These are phyloP conservation scores for Geotrichum aggregatum DNA, from an alignment of 1,139 yeast genomes.

Conservation along the genomic window DNA sequence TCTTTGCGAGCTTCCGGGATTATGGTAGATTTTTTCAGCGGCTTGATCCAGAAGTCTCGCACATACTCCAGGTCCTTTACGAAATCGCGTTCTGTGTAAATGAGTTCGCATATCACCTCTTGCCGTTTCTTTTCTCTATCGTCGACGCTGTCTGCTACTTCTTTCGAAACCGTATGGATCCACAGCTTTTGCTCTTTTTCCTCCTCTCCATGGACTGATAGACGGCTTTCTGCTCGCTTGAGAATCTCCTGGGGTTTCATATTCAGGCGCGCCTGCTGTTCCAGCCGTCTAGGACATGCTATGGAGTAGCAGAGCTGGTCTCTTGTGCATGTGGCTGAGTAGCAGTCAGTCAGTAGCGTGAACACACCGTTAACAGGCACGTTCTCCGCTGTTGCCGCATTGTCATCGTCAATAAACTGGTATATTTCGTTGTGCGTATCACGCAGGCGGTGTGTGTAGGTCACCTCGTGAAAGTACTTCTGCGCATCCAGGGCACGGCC, in stretches of 20 bases:
- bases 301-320: slow-evolving; percentile 87
- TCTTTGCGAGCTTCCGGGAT: slow-evolving; percentile 88
- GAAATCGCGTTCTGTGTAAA: slow-evolving; percentile 90
- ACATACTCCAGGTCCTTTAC: slow-evolving; percentile 91
- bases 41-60: slow-evolving; percentile 91
- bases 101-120: slow-evolving; percentile 90
- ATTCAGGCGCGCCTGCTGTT: slow-evolving; percentile 89
- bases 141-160: slow-evolving; percentile 70
- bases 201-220: slow-evolving; percentile 67
- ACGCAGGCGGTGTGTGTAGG: slow-evolving; percentile 86
- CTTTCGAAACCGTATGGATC: slow-evolving; percentile 88
- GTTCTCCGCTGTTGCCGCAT: slow-evolving; percentile 14
- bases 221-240: slow-evolving; percentile 72
- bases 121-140: slow-evolving; percentile 88
- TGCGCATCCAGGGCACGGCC: slow-evolving; percentile 95
- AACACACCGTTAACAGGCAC: slow-evolving; percentile 82
- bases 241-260: slow-evolving; percentile 87
- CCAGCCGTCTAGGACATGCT: slow-evolving; percentile 92
- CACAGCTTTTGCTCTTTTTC: slow-evolving; percentile 86
- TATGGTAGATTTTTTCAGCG: slow-evolving; percentile 76
- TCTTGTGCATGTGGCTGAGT: slow-evolving; percentile 92
- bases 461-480: slow-evolving; percentile 89
- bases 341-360: slow-evolving; percentile 87
- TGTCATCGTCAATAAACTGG: slow-evolving; percentile 53
- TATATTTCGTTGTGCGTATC: slow-evolving; percentile 87